Evolutionary conservation across 208 protist genomes (phyloP).

Genomic region (Acanthamoeba culbertsoni): DNA sequence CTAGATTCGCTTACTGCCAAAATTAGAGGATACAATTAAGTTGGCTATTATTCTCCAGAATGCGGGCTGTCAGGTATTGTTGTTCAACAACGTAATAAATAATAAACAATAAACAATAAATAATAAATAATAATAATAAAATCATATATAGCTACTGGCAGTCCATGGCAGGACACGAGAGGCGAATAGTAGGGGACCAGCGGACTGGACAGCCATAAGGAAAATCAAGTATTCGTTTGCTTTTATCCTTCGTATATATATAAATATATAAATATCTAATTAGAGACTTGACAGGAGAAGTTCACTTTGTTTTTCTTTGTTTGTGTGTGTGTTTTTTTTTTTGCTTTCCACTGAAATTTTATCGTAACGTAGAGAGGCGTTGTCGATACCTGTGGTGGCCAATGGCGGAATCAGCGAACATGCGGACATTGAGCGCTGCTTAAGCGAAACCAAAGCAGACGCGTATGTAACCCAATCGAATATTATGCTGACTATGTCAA

Average conservation of each 20-base stretch:
- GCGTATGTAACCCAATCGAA: background rate
- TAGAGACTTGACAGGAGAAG: no score
- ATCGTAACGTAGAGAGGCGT: constrained; percentile 68
- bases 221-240: constrained; percentile 54
- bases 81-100: no score
- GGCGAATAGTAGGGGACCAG: constrained; percentile 64
- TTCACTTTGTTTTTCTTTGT: background rate
- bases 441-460: constrained; percentile 62
- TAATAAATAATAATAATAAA: no score
- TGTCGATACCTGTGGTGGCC: constrained; percentile 73
- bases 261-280: no score
- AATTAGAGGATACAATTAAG: constrained; percentile 63
- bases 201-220: constrained; percentile 72
- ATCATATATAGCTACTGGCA: constrained; percentile 66
- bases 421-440: constrained; percentile 65
- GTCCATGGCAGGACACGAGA: constrained; percentile 75
- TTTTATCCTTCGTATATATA: no score
- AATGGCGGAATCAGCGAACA: constrained; percentile 74
- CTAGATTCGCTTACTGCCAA: constrained; percentile 66
- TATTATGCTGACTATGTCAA: background rate
- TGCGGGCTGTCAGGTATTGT: constrained; percentile 18
- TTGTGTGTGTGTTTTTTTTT: background rate
- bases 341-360: background rate
- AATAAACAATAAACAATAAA: no score
- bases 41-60: constrained; percentile 67